Base-by-base conservation (phyloP, 1,139 yeast species). In the Saccharomyces hybrid region DNA sequence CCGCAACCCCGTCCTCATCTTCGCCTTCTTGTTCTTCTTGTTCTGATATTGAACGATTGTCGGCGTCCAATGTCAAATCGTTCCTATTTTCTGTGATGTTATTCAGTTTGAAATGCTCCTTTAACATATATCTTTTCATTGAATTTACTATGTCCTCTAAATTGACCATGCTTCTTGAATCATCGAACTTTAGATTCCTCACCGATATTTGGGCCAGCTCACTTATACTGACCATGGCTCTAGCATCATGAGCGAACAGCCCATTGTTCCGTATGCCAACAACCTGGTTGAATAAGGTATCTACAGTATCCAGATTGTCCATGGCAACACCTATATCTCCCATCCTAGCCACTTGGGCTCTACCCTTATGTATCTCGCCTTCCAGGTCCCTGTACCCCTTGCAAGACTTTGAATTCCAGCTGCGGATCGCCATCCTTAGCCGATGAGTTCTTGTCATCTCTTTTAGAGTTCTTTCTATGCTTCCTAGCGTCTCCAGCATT, bases 141-240 rank as follows among this genome's bases (percentile, higher is more conserved):
- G 74, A 71, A 21, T 68, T 62, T 5, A 77, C 62, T 56, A 82
- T 78, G 24, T 80, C 84, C 2, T 75, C 74, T 14, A 78, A 67
- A 57, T 75, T 76, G 8, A 86, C 65, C 1, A 80, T 70, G 7
- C 76, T 73, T 6, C 79, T 82, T 6, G 78, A 73, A 50, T 78
- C 78, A 1, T 83, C 87, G 48, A 84, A 71, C 54, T 78, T 78
- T 58, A 84, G 62, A 66, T 82, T 83, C 52, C 81, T 75, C 2
- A 87, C 81, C 54, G 86, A 85, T 29, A 78, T 64, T 49, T 75
- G 74, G n/a, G 80, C 75, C 55, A 78, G 70, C 53, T 75, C 75
- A 51, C 79, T 74, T 26, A 78, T 71, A 53, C 71, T 75, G 26
- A 71, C 67, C 57, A 78, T 65, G 14, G 78, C 74, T 47, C 74